These are phyloP conservation scores for Solanum pinnatisectum DNA, from an alignment of 257 asterid species.

Conservation along the genomic window DNA sequence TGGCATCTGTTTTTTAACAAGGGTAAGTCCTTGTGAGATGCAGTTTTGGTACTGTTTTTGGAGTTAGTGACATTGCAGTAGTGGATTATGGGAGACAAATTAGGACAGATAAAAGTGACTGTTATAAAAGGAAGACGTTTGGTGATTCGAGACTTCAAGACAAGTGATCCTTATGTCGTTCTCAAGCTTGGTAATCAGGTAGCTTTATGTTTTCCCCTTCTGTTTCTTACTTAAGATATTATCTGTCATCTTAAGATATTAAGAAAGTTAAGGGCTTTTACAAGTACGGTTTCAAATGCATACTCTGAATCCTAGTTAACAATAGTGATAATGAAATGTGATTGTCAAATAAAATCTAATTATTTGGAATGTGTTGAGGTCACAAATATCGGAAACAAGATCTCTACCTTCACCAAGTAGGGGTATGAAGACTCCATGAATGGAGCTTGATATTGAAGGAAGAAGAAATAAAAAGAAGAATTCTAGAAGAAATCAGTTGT, in stretches of 20 bases:
- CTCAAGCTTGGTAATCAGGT: slow-evolving; percentile 39
- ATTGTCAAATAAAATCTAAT: background rate
- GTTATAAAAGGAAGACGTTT: slow-evolving; percentile 27
- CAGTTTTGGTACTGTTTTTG: slow-evolving; percentile 3
- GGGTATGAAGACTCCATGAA: no score
- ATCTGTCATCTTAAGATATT: background rate
- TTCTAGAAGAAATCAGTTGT: no score
- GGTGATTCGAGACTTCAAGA: slow-evolving; percentile 39
- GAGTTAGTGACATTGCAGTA: background rate
- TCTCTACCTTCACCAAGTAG: background rate
- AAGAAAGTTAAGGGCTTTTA: background rate
- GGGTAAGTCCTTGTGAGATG: background rate
- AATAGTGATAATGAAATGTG: background rate
- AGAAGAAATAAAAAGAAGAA: no score
- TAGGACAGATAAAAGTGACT: slow-evolving; percentile 29
- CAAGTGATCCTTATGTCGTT: slow-evolving; percentile 42
- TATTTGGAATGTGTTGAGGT: background rate
- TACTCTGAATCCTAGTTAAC: background rate
- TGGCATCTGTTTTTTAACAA: background rate
- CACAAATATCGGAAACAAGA: background rate
- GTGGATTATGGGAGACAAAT: slow-evolving; percentile 25
- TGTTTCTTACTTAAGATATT: background rate
- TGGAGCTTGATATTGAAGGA: no score
- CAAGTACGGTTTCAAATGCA: background rate
- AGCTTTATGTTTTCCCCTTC: background rate